phyloP scores from a whole-genome alignment of 768 basidiomycete species.

The Termitomyces sp. region DNA sequence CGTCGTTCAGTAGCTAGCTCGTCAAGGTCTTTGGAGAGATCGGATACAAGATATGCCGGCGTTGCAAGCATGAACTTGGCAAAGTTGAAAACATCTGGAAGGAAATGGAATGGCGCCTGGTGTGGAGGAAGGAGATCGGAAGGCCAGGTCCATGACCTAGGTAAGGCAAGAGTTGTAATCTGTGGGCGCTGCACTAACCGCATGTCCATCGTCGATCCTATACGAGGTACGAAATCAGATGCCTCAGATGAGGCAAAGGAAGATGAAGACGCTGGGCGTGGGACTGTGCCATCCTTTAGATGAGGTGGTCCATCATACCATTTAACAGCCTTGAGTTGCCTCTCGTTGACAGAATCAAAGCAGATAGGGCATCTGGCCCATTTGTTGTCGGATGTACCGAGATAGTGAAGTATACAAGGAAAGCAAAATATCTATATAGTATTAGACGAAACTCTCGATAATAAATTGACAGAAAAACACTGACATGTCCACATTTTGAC shows the following conservation, averaged over 20 bases:
- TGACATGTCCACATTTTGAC: conserved; percentile 97
- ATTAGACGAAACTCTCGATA: conserved; percentile 8
- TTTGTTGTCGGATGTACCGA: conserved; percentile 80
- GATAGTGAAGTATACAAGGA: conserved; percentile 89
- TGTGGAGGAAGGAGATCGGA: conserved; percentile 89
- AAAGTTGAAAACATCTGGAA: conserved; percentile 84
- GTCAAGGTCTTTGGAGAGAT: conserved; percentile 67
- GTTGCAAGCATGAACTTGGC: conserved; percentile 97
- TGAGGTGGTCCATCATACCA: conserved; percentile 63
- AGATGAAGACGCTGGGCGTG: conserved; percentile 39
- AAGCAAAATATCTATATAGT: conserved; percentile 80
- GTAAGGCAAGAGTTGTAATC: conserved; percentile 91
- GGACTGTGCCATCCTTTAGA: conserved; percentile 23
- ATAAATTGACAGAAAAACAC: conserved; percentile 26
- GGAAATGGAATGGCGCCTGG: conserved; percentile 92
- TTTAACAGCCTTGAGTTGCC: conserved; percentile 88
- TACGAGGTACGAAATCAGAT: conserved; percentile 35
- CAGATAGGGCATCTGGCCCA: conserved; percentile 96
- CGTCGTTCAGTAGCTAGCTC: conserved; percentile 70
- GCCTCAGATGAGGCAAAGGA: conserved; percentile 30
- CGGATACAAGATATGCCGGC: conserved; percentile 71
- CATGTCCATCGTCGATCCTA: conserved; percentile 69
- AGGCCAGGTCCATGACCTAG: conserved; percentile 89
- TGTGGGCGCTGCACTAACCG: conserved; percentile 89
- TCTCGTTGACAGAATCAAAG: conserved; percentile 86